Base-by-base conservation (phyloP, 2,329 filamentous ascomycete genomes). In the Epichloe coenophiala region DNA sequence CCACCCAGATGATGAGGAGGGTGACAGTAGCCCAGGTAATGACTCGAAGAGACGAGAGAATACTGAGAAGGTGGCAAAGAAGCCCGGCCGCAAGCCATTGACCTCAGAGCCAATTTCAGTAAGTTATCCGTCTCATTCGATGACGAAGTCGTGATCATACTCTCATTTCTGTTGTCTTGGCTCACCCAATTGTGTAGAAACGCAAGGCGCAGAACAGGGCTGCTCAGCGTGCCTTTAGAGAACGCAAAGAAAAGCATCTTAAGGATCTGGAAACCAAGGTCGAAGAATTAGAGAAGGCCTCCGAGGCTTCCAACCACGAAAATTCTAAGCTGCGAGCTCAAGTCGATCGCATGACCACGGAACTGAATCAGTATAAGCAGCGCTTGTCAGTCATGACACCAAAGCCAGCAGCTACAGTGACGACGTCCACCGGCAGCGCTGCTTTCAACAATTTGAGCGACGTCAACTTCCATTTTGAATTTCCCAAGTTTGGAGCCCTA, bases 41-140 rank as follows among this genome's bases (percentile, higher is more conserved):
- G 69, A 70, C 15, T 68, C 74, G 52, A 93, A 90, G 72, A 80
- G 88, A 56, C 80, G 86, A 53, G 89, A 95, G 68, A 81, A 84
- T 52, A 83, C 88, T 51, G 88, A 90, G 43, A 95, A 93, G 69
- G 76, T 83, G 42, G 81, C 88, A 23, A 97, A 97, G 80, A 98
- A 97, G 71, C 91, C 93, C 4, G 93, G 93, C 47, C 81, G 93
- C 56, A 98, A 98, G 74, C 93, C 91, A 19, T 75, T 97, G 61
- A 97, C 88, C 45, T 94, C 88, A 21, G 93, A 97, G 68, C 93
- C 93, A 23, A 97, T 87, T 59, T 93, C 90, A 58, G 91, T 97
- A 82, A 73, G 90, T 80, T 54, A 42, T 19, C 50, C 21, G 39
- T 43, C 31, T 31, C 45, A 9, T 31, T 31, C 27, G 27, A 31